These are phyloP conservation scores for Ceratorhiza oryzae-sativae DNA, from an alignment of 1,284 basidiomycete species.

Conservation along the genomic window DNA sequence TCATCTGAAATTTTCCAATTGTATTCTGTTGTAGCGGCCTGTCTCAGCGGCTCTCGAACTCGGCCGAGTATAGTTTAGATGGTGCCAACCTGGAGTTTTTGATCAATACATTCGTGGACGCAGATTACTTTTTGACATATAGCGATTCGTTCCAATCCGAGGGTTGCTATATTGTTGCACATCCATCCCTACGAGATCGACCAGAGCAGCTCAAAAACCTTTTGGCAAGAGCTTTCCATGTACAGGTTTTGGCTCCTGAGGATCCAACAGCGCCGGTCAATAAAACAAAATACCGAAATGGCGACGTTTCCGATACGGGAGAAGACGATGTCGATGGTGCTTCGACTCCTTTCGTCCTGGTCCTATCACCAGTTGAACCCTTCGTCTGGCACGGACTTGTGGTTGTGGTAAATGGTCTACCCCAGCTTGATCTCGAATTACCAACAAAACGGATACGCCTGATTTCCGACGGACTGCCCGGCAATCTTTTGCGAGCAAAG, in stretches of 20 bases:
- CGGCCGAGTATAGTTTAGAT: conserved; percentile 91
- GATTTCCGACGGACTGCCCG: conserved; percentile 86
- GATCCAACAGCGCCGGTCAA: conserved; percentile 36
- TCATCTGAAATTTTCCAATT: background rate
- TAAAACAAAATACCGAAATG: conserved; percentile 53
- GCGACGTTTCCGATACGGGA: conserved; percentile 60
- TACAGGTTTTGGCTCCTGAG: conserved; percentile 25
- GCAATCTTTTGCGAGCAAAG: conserved; percentile 79
- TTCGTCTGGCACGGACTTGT: conserved; percentile 94
- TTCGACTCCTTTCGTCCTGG: conserved; percentile 73
- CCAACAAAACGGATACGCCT: conserved; percentile 85
- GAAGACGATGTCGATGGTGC: conserved; percentile 50
- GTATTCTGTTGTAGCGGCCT: conserved; percentile 62
- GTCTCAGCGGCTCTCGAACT: conserved; percentile 90
- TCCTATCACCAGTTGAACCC: conserved; percentile 84
- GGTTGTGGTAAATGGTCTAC: conserved; percentile 75
- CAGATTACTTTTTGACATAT: conserved; percentile 95
- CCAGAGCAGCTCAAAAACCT: conserved; percentile 83
- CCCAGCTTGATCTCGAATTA: conserved; percentile 76
- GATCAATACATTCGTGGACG: conserved; percentile 80
- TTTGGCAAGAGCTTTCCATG: conserved; percentile 82
- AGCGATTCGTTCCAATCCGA: conserved; percentile 89
- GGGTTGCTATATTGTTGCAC: conserved; percentile 93
- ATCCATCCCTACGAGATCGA: conserved; percentile 81
- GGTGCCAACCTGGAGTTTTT: conserved; percentile 81